These are phyloP conservation scores for Cyanodermella asteris DNA, from an alignment of 2,329 filamentous ascomycete genomes.

Conservation along the genomic window DNA sequence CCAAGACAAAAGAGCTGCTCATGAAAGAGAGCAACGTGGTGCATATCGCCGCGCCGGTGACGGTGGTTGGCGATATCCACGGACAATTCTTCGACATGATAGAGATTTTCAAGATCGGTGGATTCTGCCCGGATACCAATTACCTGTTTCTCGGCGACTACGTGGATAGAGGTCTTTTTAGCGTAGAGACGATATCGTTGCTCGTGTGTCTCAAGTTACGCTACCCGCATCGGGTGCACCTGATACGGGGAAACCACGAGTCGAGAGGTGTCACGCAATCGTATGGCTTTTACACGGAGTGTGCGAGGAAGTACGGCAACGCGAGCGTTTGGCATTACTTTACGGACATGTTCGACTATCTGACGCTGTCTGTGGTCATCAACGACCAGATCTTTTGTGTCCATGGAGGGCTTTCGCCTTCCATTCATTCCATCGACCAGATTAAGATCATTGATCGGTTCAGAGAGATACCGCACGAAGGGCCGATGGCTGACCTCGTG, in stretches of 20 bases:
- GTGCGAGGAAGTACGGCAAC: conserved; percentile 92
- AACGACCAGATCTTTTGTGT: conserved; percentile 99
- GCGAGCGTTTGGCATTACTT: conserved; percentile 99
- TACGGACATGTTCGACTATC: conserved; percentile 98
- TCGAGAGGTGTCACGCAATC: conserved; percentile 94
- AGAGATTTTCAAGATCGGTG: conserved; percentile 96
- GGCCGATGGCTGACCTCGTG: conserved; percentile 96
- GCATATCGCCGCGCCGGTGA: conserved; percentile 84
- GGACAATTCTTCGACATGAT: conserved; percentile 98
- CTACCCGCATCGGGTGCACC: conserved; percentile 84
- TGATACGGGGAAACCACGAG: conserved; percentile 96
- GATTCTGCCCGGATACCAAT: conserved; percentile 92
- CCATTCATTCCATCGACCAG: conserved; percentile 95
- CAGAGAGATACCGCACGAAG: conserved; percentile 93
- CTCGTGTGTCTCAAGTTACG: conserved; percentile 92
- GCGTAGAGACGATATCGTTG: conserved; percentile 93
- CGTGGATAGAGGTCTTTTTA: conserved; percentile 94
- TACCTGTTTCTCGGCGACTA: conserved; percentile 97
- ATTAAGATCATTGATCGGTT: conserved; percentile 99
- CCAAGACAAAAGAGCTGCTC: conserved; percentile 93
- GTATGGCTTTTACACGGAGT: conserved; percentile 98
- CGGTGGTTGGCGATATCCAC: conserved; percentile 94
- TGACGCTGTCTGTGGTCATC: conserved; percentile 91
- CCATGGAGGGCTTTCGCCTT: conserved; percentile 73
- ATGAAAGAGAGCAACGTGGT: conserved; percentile 99